Base-by-base conservation (phyloP, 148 eudicot species). In the Rhododendron griersonianum region DNA sequence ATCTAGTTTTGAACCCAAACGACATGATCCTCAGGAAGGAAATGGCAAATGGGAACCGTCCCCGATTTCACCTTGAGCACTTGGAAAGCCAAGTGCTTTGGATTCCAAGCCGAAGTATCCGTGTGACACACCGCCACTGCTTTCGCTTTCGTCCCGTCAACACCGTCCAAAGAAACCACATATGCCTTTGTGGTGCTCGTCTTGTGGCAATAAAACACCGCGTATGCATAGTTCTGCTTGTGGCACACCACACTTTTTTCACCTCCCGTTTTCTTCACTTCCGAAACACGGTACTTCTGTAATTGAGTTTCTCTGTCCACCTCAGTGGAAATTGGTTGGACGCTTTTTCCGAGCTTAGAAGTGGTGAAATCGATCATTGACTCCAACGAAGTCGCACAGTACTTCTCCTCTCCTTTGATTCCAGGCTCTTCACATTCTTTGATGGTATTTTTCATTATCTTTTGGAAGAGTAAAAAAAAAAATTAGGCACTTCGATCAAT, bases 61-160 rank as follows among this genome's bases (percentile, higher is more conserved):
- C 89, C 92, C 0, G 91, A 90, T 47, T 87, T 87, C 47, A 90
- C 89, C 88, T 89, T 87, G 80, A 91, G 90, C 75, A 86, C 82
- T 81, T 84, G 87, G 77, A 91, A 91, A 3, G 88, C 89, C 86
- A 89, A 48, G 74, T 90, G 92, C 73, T 82, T 84, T 7, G 90
- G 91, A 87, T 90, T 89, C 93, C 93, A 91, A 55, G 37, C 25
- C 14, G 93, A 91, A 1, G 93, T 91, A 67, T 90, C 91, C 0
- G 85, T 87, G 50, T 91, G 92, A 53, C 93, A 91, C 5, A 89
- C 84, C 1, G 88, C 91, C 6, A 82, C 85, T 41, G 85, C 92
- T 25, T 85, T 85, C 8, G 85, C 82, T 16, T 80, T 76, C 47
- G 78, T 83, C 28, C 89, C 88, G 1, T 85, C 59, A 0, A 69